Base-by-base conservation (phyloP, 2,329 filamentous ascomycete genomes). In the Penicillium griseofulvum region DNA sequence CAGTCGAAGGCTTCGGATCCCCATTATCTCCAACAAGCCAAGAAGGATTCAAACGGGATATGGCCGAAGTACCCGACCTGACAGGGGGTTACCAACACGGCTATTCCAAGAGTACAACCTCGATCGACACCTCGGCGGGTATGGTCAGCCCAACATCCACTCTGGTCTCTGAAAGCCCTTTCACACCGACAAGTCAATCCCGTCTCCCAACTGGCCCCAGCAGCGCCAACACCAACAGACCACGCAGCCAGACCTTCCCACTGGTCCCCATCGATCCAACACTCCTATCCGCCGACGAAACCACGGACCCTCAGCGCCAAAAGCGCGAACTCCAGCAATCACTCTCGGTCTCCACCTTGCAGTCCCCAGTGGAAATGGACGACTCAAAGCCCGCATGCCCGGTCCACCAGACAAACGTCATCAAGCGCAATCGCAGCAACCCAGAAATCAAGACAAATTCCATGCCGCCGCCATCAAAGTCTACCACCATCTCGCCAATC, bases 171-270 rank as follows among this genome's bases (percentile, higher is more conserved):
- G 87, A 94, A 61, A 87, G 86, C 50, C 83, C 85, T 1, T 94
- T 92, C 68, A 78, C 82, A 54, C 77, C 80, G 24, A 80, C 77
- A 9, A 78, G 78, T 54, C 80, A 82, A 59, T 75, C 77, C 26
- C 78, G 77, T 55, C 76, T 78, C 34, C 76, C 77, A 51, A 77
- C 75, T 37, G 71, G 74, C 41, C 68, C 74, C 54, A 76, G 78
- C 50, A 84, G 84, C 65, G 85, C 87, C 61, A 87, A 88, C 65
- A 83, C 87, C 61, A 87, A 88, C 65, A 83, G 90, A 53, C 90
- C 89, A n/a, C 83, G 91, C 67, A 94, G 90, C 71, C 91, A 95
- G 72, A 96, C 91, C 0, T 91, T 96, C 60, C 90, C 91, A 1
- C 85, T 87, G 42, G 77, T 90, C 39, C 63, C 67, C 43, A 60